phyloP scores from a whole-genome alignment of 345 rosid genomes.

The Dovyalis caffra region DNA sequence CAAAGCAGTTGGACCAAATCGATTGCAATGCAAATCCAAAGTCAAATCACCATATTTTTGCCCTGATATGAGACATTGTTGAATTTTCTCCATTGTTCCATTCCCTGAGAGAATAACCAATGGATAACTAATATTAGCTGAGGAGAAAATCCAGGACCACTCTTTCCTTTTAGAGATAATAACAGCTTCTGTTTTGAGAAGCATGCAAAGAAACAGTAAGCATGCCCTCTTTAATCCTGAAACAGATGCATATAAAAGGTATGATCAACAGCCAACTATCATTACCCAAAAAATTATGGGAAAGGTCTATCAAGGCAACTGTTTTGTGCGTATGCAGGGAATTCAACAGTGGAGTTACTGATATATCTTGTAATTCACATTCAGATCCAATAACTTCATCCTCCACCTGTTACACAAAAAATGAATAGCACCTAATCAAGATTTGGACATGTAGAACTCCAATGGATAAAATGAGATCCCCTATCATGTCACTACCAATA shows the following conservation, averaged over 20 bases:
- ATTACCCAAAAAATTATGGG: slow-evolving; percentile 90
- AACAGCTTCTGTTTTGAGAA: not conserved
- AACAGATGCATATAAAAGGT: not conserved
- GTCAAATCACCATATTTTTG: slow-evolving; percentile 77
- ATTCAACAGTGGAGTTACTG: slow-evolving; percentile 70
- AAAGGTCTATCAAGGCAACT: slow-evolving; percentile 69
- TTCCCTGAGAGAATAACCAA: slow-evolving; percentile 61
- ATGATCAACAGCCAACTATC: slow-evolving; percentile 14
- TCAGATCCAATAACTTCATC: slow-evolving; percentile 80
- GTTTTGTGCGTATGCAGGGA: slow-evolving; percentile 67
- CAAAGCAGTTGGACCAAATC: slow-evolving; percentile 88
- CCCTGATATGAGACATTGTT: slow-evolving; percentile 60
- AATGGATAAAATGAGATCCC: not conserved
- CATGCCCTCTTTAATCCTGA: not conserved
- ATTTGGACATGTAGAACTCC: slow-evolving; percentile 7
- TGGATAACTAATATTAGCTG: slow-evolving; percentile 14
- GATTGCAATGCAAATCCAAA: slow-evolving; percentile 94
- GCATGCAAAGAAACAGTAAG: not conserved
- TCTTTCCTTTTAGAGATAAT: not conserved
- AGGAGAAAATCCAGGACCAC: not conserved
- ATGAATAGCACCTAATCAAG: slow-evolving; percentile 14
- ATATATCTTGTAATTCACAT: slow-evolving; percentile 89
- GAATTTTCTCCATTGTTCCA: slow-evolving; percentile 90
- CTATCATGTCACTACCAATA: slow-evolving; percentile 12
- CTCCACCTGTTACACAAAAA: slow-evolving; percentile 55